Evolutionary conservation across 2,329 filamentous ascomycete species (phyloP), one percentile per base, ranked within the genome.

Genomic region (Dryadomyces sulphureus): DNA sequence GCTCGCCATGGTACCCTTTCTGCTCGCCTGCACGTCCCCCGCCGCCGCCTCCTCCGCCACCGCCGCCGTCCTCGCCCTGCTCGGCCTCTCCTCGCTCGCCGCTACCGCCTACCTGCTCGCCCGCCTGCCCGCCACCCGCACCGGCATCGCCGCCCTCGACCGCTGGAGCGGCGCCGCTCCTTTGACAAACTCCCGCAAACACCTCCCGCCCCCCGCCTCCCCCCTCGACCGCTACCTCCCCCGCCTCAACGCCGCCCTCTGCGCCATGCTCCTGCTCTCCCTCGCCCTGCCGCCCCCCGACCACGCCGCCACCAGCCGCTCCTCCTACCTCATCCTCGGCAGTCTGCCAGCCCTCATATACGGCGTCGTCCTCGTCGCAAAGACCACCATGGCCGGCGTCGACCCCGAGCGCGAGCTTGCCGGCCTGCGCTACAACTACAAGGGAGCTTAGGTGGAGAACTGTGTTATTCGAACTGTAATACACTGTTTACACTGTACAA

Each of bases 331-430:
- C 14, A 38, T 53, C 2, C 64, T 75, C 53, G 69, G 65, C 22
- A 68, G 65, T 45, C 52, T 80, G 43, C 76, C 78, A 0, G 66
- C 62, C 0, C 59, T 79, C 2, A 71, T 87, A 1, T 79, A 84
- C 54, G 67, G 53, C 1, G 66, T 83, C 19, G 69, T 79, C 6
- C 54, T 86, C 47, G 60, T 73, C 41, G 75, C 76, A 25, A 79
- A 86, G 61, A 62, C 74, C 44, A 68, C 82, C 56, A 79, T 88
- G 72, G 70, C 72, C 4, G 70, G 77, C 41, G 73, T 88, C 8
- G 80, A 88, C 62, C 73, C 84, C 5, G 78, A 75, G 56, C 63
- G 66, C 50, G 81, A 83, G 55, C 61, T 89, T 54, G 65, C 70
- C 42, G 65, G 62, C 45, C 64, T 85, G 55, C 75, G 65, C 58